Percentiles rank a stretch among this genome's conserved stretches.
Evolutionary conservation across 176 grass and related monocot species (phyloP).

Genomic region (Carex pumila): DNA sequence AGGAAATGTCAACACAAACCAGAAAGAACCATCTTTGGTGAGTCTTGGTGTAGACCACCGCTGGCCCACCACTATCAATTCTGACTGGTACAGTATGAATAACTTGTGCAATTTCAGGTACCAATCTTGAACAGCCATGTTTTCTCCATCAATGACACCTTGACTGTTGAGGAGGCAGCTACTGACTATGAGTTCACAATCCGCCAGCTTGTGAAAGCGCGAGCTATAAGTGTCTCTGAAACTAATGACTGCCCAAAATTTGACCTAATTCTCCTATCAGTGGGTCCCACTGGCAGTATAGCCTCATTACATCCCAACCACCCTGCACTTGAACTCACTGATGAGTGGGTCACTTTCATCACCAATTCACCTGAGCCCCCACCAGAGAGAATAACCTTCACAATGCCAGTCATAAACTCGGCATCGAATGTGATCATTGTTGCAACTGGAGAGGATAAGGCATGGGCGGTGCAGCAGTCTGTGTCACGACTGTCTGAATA

Average conservation of each 20-base stretch:
- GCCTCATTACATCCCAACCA: slow-evolving; percentile 54
- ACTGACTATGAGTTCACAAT: slow-evolving; percentile 49
- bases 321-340: slow-evolving; percentile 35
- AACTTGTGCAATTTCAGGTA: slow-evolving; percentile 25
- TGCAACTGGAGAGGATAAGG: slow-evolving; percentile 48
- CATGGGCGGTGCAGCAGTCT: slow-evolving; percentile 26
- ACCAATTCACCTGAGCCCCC: slow-evolving; percentile 46
- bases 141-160: slow-evolving; percentile 52
- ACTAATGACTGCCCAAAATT: slow-evolving; percentile 61
- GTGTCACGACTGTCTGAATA: slow-evolving; percentile 16
- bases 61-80: not conserved
- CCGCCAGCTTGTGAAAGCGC: slow-evolving; percentile 47
- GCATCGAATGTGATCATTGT: slow-evolving; percentile 42
- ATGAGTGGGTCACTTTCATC: slow-evolving; percentile 55
- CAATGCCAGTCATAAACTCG: slow-evolving; percentile 52
- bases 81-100: not conserved
- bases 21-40: not conserved
- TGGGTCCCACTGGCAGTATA: slow-evolving; percentile 45
- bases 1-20: not conserved
- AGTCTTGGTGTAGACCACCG: no score
- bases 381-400: slow-evolving; percentile 66
- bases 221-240: slow-evolving; percentile 32
- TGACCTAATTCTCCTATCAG: slow-evolving; percentile 44
- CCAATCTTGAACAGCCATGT: slow-evolving; percentile 57
- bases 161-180: slow-evolving; percentile 50